These are phyloP conservation scores for Paecilomyces sp. DNA, from an alignment of 2,329 filamentous ascomycete genomes.

Conservation along the genomic window DNA sequence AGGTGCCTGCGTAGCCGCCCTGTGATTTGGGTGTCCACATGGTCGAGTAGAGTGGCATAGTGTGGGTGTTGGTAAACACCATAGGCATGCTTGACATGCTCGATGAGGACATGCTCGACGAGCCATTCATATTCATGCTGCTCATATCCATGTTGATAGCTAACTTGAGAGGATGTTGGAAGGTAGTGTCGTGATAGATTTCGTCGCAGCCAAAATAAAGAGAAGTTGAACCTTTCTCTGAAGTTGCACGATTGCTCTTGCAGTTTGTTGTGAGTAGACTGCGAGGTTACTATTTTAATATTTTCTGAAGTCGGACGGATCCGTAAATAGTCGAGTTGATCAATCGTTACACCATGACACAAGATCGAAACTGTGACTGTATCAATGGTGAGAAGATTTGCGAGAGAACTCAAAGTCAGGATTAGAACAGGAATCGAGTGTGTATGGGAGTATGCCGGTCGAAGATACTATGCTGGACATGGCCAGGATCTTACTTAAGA, in stretches of 20 bases:
- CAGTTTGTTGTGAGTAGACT: neutral
- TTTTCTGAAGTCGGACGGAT: neutral
- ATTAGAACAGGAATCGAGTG: neutral
- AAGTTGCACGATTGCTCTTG: neutral
- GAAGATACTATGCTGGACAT: neutral
- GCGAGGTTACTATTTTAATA: neutral
- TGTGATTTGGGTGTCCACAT: slow-evolving; percentile 65
- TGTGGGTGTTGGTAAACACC: slow-evolving; percentile 49
- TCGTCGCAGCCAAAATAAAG: neutral
- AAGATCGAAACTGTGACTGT: neutral
- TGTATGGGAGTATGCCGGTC: neutral
- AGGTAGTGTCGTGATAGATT: neutral
- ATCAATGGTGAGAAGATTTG: neutral
- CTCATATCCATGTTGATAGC: neutral
- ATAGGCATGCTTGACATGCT: slow-evolving; percentile 21
- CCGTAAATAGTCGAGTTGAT: neutral
- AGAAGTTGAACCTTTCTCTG: neutral
- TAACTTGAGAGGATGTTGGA: neutral
- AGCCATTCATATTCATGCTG: slow-evolving; percentile 7
- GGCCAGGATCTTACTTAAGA: neutral
- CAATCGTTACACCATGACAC: neutral
- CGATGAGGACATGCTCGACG: slow-evolving; percentile 9
- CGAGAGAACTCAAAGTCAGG: neutral
- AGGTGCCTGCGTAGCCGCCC: slow-evolving; percentile 77
- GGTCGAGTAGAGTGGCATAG: slow-evolving; percentile 58